A percentile compares a stretch with the other conserved stretches of the same genome.
Conservation (phyloP, 805 yeast genomes). For the Saccharomyces kudriavzevii region DNA sequence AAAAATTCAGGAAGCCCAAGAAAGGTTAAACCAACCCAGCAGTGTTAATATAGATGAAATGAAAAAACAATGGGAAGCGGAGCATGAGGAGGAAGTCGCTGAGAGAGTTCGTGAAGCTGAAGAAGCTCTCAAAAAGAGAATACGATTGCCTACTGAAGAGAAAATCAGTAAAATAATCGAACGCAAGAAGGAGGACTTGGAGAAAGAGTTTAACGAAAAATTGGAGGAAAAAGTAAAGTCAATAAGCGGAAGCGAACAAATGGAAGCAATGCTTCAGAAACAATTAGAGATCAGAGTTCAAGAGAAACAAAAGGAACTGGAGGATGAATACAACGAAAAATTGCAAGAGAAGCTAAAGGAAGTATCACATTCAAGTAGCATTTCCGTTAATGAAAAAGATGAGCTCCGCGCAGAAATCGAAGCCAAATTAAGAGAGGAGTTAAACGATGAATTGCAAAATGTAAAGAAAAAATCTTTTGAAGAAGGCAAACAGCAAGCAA, state of each 20-base stretch:
- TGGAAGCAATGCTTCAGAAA: not conserved
- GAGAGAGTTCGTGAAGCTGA: conserved; percentile 32
- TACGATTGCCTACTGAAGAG: conserved; percentile 36
- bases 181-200: conserved; percentile 22
- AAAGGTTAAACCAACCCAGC: not conserved
- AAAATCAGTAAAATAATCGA: conserved; percentile 47
- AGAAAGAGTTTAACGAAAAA: conserved; percentile 8
- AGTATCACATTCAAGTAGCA: not conserved
- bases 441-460: conserved; percentile 6
- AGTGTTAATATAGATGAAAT: conserved; percentile 7
- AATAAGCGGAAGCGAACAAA: not conserved
- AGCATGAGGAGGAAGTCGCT: conserved; percentile 19
- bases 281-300: not conserved
- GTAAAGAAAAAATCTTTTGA: conserved; percentile 14
- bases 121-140: conserved; percentile 39
- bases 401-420: conserved; percentile 9
- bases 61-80: conserved; percentile 32
- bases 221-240: conserved; percentile 6
- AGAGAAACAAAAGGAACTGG: not conserved
- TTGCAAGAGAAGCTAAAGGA: conserved; percentile 5
- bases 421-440: conserved; percentile 3
- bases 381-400: not conserved
- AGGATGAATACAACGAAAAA: conserved; percentile 4
- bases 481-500: conserved; percentile 18
- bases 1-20: conserved; percentile 8